Evolutionary conservation across 192 early-diverging fungal species (phyloP).

Genomic region (Piromyces finnis): DNA sequence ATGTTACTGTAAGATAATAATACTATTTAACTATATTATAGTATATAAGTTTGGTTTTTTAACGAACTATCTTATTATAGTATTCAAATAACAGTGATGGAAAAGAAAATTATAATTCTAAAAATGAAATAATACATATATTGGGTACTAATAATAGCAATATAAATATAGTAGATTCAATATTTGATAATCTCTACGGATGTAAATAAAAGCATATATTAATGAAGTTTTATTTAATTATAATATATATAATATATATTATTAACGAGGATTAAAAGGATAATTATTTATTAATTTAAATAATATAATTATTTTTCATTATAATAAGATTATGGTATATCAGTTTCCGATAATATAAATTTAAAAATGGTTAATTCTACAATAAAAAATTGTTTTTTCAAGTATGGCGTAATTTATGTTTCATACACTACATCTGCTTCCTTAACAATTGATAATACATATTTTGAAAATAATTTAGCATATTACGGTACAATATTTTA

Average conservation of each 20-base stretch:
- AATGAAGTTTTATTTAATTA: too few relatives aligned
- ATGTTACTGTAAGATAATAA: too few relatives aligned
- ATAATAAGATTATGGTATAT: background rate
- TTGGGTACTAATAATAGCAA: background rate
- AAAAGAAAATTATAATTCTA: too few relatives aligned
- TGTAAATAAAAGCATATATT: background rate
- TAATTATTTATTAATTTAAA: too few relatives aligned
- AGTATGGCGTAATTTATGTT: background rate
- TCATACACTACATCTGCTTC: background rate
- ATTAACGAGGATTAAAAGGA: too few relatives aligned
- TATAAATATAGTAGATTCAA: background rate
- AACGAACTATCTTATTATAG: too few relatives aligned
- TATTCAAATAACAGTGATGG: too few relatives aligned
- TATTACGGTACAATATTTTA: background rate
- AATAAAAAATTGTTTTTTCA: background rate
- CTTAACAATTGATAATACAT: background rate
- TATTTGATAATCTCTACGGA: background rate
- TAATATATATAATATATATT: too few relatives aligned
- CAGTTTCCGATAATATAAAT: background rate
- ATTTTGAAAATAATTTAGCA: background rate
- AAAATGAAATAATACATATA: too few relatives aligned
- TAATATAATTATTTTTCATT: too few relatives aligned
- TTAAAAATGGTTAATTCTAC: background rate
- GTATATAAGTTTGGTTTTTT: too few relatives aligned
- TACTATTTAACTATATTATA: too few relatives aligned